Evolutionary conservation across 1,284 basidiomycete genomes (phyloP).

Genomic region (Leccinum solheimii): DNA sequence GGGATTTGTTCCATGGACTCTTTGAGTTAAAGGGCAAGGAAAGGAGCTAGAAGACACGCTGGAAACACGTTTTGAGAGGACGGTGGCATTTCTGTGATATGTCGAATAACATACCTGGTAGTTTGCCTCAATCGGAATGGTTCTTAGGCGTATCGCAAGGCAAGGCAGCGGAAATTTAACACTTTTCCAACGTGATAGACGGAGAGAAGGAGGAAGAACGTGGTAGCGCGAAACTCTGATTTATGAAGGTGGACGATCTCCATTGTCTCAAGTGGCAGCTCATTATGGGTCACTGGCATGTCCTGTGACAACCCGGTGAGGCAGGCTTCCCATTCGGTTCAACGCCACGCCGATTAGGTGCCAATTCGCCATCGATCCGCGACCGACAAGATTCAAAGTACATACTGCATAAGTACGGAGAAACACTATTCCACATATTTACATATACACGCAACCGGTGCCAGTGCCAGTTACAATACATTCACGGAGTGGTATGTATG

Average conservation of each 20-base stretch:
- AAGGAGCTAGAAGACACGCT: conserved; percentile 24
- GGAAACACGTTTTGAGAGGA: conserved; percentile 30
- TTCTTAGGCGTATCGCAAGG: conserved; percentile 9
- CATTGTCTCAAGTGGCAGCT: conserved; percentile 2
- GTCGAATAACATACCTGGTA: conserved; percentile 21
- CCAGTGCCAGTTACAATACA: conserved; percentile 8
- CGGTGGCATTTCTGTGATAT: conserved; percentile 21
- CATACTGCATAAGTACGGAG: neutral
- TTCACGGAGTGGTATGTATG: conserved; percentile 28
- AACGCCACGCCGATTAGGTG: neutral
- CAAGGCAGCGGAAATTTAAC: conserved; percentile 25
- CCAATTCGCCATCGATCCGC: neutral
- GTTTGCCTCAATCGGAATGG: conserved; percentile 24
- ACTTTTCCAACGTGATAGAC: conserved; percentile 10
- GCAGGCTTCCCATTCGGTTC: neutral
- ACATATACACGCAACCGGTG: conserved; percentile 2
- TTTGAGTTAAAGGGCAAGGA: conserved; percentile 31
- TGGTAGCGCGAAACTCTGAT: conserved; percentile 10
- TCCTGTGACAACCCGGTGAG: neutral
- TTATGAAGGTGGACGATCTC: conserved; percentile 17
- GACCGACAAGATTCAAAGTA: neutral
- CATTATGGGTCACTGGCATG: conserved; percentile 1
- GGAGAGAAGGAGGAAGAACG: conserved; percentile 1
- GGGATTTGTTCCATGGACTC: conserved; percentile 24
- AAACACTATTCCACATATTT: neutral